Evolutionary conservation across 164 flowering plant species (phyloP), one percentile per base, ranked within the genome.

Genomic region (Euptelea pleiosperma): DNA sequence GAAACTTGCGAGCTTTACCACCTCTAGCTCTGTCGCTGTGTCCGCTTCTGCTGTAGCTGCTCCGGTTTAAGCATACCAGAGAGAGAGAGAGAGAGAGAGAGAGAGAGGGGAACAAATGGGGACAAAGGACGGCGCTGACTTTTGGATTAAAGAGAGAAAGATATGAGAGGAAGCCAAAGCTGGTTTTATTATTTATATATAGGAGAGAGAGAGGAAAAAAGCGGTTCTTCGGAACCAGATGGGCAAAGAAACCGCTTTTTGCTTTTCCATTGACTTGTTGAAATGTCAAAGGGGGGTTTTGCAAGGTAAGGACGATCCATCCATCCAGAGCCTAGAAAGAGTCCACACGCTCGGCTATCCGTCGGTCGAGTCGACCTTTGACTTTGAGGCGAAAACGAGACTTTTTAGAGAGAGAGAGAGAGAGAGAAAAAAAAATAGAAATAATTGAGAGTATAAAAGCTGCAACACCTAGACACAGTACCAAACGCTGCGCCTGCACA

Each of bases 71-170:
- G 58, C 47, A 45, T 22, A 14, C 19, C 22, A 15, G 34, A 34
- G 53, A 48, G 37, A 31, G 55, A 54, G 60, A 53, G 59, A 44
- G 67, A 42, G 50, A 41, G 25, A 50, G 39, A 10, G 25, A 51
- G 35, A 42, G 58, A 40, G 28, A 39, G 56, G 16, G 53, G 33
- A 59, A 43, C 33, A 55, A 41, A 61, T 51, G 41, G 25, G 31
- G 85, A 85, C 79, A 81, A 80, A 75, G 70, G 67, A 70, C 79
- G 79, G 89, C 95, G 97, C 92, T 91, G 97, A 87, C 93, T 82
- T 87, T 83, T 47, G 64, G 66, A 33, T 35, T 63, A 44, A 57
- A 66, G 61, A 57, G 57, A 33, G 56, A 57, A 40, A 47, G n/a
- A 24, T 51, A 42, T 22, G 40, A 55, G 64, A 64, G 55, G 49